Evolutionary conservation across 2,329 filamentous ascomycete species (phyloP).

Genomic region (Colletotrichum trifolii): DNA sequence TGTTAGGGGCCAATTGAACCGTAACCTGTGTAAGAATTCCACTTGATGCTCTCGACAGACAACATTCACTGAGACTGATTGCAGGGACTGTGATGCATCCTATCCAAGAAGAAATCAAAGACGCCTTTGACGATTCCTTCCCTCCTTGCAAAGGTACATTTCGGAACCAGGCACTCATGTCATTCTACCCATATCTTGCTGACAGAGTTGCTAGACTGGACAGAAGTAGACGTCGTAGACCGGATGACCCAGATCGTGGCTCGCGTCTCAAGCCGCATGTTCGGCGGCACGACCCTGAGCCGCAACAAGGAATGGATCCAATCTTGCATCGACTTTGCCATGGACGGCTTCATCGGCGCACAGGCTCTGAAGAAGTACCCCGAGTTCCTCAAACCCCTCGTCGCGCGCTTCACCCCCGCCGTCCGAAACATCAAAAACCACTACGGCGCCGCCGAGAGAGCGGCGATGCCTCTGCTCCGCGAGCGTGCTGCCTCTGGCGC

Average conservation of each 20-base stretch:
- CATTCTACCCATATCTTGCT: constrained; percentile 31
- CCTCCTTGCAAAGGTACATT: not conserved
- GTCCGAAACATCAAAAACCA: constrained; percentile 43
- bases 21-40: constrained; percentile 12
- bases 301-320: constrained; percentile 45
- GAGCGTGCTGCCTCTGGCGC: constrained; percentile 35
- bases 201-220: constrained; percentile 38
- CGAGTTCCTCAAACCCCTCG: constrained; percentile 41
- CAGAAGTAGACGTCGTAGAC: constrained; percentile 39
- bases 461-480: constrained; percentile 42
- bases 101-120: constrained; percentile 3
- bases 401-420: constrained; percentile 40
- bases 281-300: constrained; percentile 40
- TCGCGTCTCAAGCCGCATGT: constrained; percentile 45
- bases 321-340: constrained; percentile 43
- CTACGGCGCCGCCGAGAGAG: constrained; percentile 38
- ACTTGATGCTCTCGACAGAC: not conserved
- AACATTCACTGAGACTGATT: not conserved
- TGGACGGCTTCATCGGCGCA: constrained; percentile 43
- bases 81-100: constrained; percentile 1
- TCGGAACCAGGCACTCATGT: rapidly evolving
- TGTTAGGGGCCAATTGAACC: constrained; percentile 41
- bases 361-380: constrained; percentile 38
- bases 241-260: constrained; percentile 42
- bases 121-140: constrained; percentile 6